phyloP scores from a whole-genome alignment of 2,329 filamentous ascomycete species.

The Stachybotrys echinatus region DNA sequence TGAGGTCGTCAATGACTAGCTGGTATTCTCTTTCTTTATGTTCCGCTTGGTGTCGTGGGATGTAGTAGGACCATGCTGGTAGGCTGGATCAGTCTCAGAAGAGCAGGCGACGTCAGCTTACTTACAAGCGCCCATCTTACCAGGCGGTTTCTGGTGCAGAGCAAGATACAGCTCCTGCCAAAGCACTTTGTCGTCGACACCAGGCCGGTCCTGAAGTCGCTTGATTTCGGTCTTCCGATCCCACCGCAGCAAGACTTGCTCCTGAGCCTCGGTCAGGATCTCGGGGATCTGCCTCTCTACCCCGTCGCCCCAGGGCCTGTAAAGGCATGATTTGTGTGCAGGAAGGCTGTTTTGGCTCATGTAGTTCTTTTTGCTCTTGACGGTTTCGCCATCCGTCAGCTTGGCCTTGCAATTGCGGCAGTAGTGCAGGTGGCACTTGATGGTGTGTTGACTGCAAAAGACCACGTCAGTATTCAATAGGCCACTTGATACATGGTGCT shows the following conservation, averaged over 20 bases:
- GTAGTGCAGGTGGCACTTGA: neutral
- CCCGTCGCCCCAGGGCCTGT: neutral
- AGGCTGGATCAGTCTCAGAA: neutral
- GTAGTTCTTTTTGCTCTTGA: neutral
- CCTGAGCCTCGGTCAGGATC: neutral
- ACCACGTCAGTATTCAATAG: neutral
- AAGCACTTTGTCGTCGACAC: neutral
- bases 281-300: neutral
- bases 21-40: too few species aligned
- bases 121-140: neutral
- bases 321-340: neutral
- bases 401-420: neutral
- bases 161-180: neutral
- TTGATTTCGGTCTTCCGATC: neutral
- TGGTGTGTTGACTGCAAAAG: neutral
- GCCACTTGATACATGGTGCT: neutral
- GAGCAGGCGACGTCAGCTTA: neutral
- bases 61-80: neutral
- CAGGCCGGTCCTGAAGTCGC: neutral
- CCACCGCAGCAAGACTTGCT: neutral
- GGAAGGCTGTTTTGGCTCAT: neutral
- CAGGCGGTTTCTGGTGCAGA: neutral
- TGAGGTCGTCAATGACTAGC: too few species aligned
- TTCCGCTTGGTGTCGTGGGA: neutral
- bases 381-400: neutral